Percentiles rank a stretch among this genome's conserved stretches.
These are phyloP conservation scores for Chlorophyllum brunneum DNA, from an alignment of 768 basidiomycete genomes.

Conservation along the genomic window DNA sequence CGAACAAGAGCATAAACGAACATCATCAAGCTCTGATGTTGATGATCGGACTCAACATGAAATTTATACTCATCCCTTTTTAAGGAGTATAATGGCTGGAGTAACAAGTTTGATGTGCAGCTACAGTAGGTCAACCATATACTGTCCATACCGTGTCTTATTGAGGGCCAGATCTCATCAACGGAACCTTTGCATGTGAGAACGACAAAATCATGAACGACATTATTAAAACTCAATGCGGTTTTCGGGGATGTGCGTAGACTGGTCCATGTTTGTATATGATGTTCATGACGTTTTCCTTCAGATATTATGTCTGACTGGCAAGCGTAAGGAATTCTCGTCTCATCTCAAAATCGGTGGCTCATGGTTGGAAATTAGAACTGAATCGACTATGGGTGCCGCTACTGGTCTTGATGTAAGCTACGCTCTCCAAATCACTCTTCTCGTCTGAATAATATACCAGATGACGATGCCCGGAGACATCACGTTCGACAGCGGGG, in stretches of 20 bases:
- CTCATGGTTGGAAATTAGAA: slow-evolving; percentile 21
- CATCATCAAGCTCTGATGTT: slow-evolving; percentile 56
- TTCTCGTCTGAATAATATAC: background rate
- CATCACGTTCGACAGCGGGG: slow-evolving; percentile 44
- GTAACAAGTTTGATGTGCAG: slow-evolving; percentile 74
- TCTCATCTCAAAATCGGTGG: background rate
- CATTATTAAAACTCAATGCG: slow-evolving; percentile 71
- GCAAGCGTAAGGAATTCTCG: slow-evolving; percentile 42
- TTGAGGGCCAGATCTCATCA: slow-evolving; percentile 48
- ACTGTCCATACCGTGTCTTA: background rate
- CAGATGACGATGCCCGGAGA: slow-evolving; percentile 74
- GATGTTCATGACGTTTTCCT: background rate
- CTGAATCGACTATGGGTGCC: slow-evolving; percentile 57
- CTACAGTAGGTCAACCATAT: slow-evolving; percentile 45
- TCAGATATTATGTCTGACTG: slow-evolving; percentile 73
- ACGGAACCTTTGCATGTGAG: slow-evolving; percentile 73
- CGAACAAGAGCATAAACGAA: slow-evolving; percentile 67
- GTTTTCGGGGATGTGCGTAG: slow-evolving; percentile 68
- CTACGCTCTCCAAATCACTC: background rate
- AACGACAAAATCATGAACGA: slow-evolving; percentile 68
- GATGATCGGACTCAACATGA: slow-evolving; percentile 81
- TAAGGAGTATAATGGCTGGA: slow-evolving; percentile 71
- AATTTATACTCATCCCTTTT: slow-evolving; percentile 67
- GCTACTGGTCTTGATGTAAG: slow-evolving; percentile 63
- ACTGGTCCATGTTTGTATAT: background rate